Evolutionary conservation across 2,329 filamentous ascomycete species (phyloP), one percentile per base, ranked within the genome.

Genomic region (Penicillium sp.): DNA sequence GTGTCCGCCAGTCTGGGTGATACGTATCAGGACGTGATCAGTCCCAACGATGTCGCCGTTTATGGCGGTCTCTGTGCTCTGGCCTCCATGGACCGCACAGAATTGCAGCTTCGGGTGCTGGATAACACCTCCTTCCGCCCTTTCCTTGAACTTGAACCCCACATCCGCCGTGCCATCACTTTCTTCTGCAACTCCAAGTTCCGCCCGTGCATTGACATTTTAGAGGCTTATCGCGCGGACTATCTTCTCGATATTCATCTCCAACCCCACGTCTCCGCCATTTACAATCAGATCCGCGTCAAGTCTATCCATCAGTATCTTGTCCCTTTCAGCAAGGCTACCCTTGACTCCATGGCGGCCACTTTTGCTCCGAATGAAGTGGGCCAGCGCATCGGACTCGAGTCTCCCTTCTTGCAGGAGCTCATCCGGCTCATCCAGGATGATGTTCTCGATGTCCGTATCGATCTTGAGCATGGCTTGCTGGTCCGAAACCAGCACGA

Each of bases 261-360:
- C 7, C 87, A 90, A 57, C 85, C 82, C 60, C 90, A 96, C 63
- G 80, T 97, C 19, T 70, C 82, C 37, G 76, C 79, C 1, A 80
- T 99, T 21, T 95, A 93, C 76, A 79, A 83, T 11, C 79, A 81
- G 48, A 92, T 99, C 65, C 87, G 95, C 57, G 90, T 84, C 68
- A 97, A 97, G 78, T 93, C 93, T 68, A 97, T 99, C 57, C 85
- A 93, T 24, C 91, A 96, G 70, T 98, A 97, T 76, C 89, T 96
- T 66, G 83, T 91, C 24, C 93, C 95, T 0, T 99, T 96, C 74
- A 96, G 89, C 43, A 88, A 88, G 63, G 91, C 97, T 59, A 93
- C 90, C 0, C 80, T 98, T 4, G 83, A 88, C 21, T 91, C 87
- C 59, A 85, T 99, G 80, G 86, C 90, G 9, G 80, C 83, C 35